A percentile compares a stretch with the other conserved stretches of the same genome.
Conservation (phyloP, 495 filamentous ascomycete species). For the Cudoniella acicularis region DNA sequence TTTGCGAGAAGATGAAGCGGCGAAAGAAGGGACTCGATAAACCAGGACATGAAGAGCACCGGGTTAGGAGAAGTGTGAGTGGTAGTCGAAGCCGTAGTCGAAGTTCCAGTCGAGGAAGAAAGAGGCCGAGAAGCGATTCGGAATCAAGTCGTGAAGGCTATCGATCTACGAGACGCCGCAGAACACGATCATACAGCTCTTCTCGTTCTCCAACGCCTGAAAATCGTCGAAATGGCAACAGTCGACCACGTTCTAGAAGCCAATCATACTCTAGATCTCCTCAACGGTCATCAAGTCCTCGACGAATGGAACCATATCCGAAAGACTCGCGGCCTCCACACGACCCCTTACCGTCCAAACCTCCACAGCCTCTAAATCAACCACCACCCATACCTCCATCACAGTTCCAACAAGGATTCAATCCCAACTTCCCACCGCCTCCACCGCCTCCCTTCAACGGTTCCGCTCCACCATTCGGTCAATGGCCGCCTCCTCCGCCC, state of each 20-base stretch:
- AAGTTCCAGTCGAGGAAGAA: conserved; percentile 27
- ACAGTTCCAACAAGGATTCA: neutral
- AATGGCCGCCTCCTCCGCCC: conserved; percentile 47
- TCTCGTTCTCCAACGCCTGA: conserved; percentile 46
- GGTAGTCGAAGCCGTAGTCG: conserved; percentile 33
- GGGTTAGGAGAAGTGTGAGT: conserved; percentile 29
- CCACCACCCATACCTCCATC: conserved; percentile 28
- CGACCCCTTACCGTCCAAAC: conserved; percentile 19
- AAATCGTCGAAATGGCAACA: conserved; percentile 16
- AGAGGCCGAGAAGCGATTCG: conserved; percentile 15
- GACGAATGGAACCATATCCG: conserved; percentile 26
- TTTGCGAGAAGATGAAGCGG: conserved; percentile 78
- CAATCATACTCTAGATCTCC: conserved; percentile 26
- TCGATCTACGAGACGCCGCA: conserved; percentile 11
- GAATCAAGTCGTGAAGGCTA: conserved; percentile 16
- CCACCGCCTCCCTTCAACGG: neutral
- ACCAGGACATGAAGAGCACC: conserved; percentile 2
- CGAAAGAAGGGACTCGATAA: conserved; percentile 36
- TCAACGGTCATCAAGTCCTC: conserved; percentile 24
- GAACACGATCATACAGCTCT: conserved; percentile 19
- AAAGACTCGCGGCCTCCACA: conserved; percentile 26
- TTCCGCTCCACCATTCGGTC: conserved; percentile 25
- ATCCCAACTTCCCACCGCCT: neutral
- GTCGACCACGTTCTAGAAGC: conserved; percentile 31
- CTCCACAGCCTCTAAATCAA: conserved; percentile 28